phyloP scores from a whole-genome alignment of 108 stramenopile species.

The Phaeodactylum tricornutum region DNA sequence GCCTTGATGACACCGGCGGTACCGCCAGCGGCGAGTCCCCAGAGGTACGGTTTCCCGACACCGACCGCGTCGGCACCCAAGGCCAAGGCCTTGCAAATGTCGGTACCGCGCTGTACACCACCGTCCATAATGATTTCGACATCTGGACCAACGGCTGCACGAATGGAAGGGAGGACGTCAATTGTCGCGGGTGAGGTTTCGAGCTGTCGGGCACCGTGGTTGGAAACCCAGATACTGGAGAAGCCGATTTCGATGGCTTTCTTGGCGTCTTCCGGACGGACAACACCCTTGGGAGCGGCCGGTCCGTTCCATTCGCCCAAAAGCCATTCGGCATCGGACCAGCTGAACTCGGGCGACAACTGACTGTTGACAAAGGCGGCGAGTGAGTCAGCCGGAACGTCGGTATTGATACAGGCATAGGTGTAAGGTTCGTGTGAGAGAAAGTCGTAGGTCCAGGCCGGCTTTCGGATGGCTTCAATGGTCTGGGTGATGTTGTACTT shows the following conservation, averaged over 20 bases:
- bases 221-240: constrained; percentile 94
- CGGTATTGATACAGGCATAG: constrained; percentile 82
- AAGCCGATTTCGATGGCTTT: constrained; percentile 87
- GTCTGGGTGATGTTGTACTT: constrained; percentile 76
- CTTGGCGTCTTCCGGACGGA: constrained; percentile 91
- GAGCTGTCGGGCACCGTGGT: constrained; percentile 96
- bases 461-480: constrained; percentile 75
- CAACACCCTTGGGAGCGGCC: constrained; percentile 94
- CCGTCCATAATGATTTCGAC: constrained; percentile 96
- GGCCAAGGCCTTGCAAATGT: constrained; percentile 93
- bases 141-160: constrained; percentile 86
- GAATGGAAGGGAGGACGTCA: constrained; percentile 90
- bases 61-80: constrained; percentile 93
- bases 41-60: constrained; percentile 93
- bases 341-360: constrained; percentile 87
- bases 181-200: constrained; percentile 93
- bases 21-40: constrained; percentile 90
- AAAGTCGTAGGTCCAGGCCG: constrained; percentile 88
- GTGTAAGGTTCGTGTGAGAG: constrained; percentile 83
- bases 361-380: constrained; percentile 95
- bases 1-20: constrained; percentile 81
- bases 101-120: constrained; percentile 95
- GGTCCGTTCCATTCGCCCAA: constrained; percentile 86
- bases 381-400: constrained; percentile 85
- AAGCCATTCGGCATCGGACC: constrained; percentile 96